Evolutionary conservation across 1,139 yeast species (phyloP).

Genomic region (Hanseniaspora sp.): DNA sequence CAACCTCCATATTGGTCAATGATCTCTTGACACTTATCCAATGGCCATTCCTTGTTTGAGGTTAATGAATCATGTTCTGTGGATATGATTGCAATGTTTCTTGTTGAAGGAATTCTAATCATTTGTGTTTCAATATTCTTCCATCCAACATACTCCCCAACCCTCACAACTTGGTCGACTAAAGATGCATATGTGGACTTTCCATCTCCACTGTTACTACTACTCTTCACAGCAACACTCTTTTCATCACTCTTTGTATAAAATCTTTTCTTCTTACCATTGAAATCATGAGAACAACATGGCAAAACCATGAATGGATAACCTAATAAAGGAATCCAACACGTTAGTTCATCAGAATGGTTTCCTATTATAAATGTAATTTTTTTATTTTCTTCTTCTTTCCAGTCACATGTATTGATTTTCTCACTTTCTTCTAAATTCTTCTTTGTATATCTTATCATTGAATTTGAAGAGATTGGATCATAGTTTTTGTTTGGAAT

Average conservation of each 20-base stretch:
- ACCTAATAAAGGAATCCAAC: slow-evolving; percentile 87
- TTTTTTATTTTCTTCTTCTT: slow-evolving; percentile 32
- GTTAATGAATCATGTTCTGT: slow-evolving; percentile 28
- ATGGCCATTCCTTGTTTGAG: neutral
- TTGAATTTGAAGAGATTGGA: slow-evolving; percentile 28
- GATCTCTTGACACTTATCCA: slow-evolving; percentile 39
- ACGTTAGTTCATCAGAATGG: slow-evolving; percentile 89
- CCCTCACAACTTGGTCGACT: slow-evolving; percentile 70
- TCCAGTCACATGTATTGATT: slow-evolving; percentile 59
- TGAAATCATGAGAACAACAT: slow-evolving; percentile 81
- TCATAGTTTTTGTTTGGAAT: slow-evolving; percentile 34
- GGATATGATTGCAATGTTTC: slow-evolving; percentile 85
- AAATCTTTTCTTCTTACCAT: slow-evolving; percentile 64
- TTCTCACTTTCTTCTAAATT: slow-evolving; percentile 44
- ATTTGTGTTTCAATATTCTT: slow-evolving; percentile 61
- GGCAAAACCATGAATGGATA: slow-evolving; percentile 87
- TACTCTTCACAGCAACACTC: slow-evolving; percentile 16
- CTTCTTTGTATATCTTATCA: slow-evolving; percentile 28
- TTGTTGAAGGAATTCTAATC: slow-evolving; percentile 85
- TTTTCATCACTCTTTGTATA: slow-evolving; percentile 17
- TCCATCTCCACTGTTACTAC: slow-evolving; percentile 23
- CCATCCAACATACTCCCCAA: slow-evolving; percentile 71
- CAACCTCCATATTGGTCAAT: slow-evolving; percentile 67
- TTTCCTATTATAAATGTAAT: slow-evolving; percentile 76
- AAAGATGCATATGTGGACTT: slow-evolving; percentile 69